A percentile compares a stretch with the other conserved stretches of the same genome.
Conservation (phyloP, 2,329 filamentous ascomycete genomes). For the Penicillium sumatraense region DNA sequence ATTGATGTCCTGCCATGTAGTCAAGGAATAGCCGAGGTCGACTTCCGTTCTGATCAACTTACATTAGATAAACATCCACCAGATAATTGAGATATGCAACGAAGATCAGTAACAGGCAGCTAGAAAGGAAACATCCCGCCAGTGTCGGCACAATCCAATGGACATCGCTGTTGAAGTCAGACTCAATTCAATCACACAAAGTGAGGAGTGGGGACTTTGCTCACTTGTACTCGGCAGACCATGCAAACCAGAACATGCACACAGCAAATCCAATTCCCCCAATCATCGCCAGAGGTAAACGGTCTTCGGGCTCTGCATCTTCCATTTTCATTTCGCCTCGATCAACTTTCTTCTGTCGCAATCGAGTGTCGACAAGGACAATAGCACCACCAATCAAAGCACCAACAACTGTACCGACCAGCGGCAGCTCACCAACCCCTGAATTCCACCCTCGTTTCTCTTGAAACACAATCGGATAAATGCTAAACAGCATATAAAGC, state of each 20-base stretch:
- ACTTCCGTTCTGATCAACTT: not conserved
- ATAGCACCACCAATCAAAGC: constrained; percentile 26
- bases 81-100: constrained; percentile 61
- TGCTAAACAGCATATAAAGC: constrained; percentile 58
- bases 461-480: constrained; percentile 41
- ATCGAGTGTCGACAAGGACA: constrained; percentile 47
- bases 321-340: constrained; percentile 22
- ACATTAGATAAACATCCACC: constrained; percentile 55
- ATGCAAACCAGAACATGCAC: constrained; percentile 52
- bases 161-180: constrained; percentile 26
- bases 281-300: constrained; percentile 25
- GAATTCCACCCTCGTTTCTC: not conserved
- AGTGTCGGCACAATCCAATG: constrained; percentile 55
- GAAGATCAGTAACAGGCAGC: constrained; percentile 53
- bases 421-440: not conserved
- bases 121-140: constrained; percentile 49
- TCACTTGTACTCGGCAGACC: constrained; percentile 40
- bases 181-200: not conserved
- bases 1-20: not conserved
- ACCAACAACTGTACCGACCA: constrained; percentile 35
- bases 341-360: constrained; percentile 40
- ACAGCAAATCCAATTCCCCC: constrained; percentile 33
- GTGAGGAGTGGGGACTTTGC: not conserved
- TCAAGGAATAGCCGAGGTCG: too few species aligned
- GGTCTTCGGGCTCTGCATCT: constrained; percentile 32